Evolutionary conservation across 164 flowering plant genomes (phyloP).

Genomic region (Akebia trifoliata): DNA sequence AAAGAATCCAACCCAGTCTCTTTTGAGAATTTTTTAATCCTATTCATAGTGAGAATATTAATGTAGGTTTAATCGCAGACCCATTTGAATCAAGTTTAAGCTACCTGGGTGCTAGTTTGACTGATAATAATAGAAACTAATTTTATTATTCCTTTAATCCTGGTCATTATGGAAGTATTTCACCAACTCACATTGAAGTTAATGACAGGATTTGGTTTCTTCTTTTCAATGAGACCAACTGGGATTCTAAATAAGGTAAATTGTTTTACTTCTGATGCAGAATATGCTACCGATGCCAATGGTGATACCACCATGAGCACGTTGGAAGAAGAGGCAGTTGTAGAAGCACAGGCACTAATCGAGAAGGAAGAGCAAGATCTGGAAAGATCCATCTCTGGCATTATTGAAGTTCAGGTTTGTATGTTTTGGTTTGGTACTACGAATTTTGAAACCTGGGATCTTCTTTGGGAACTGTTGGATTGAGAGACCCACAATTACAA

Average conservation of each 20-base stretch:
- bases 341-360: slow-evolving; percentile 40
- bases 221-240: not conserved
- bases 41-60: no score
- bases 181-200: no score
- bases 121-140: no score
- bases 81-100: no score
- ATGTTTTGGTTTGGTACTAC: not conserved
- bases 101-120: no score
- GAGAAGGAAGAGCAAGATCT: slow-evolving; percentile 61
- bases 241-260: not conserved
- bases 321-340: slow-evolving; percentile 31
- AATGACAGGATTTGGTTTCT: not conserved
- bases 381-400: slow-evolving; percentile 52
- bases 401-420: slow-evolving; percentile 64
- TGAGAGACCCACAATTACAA: not conserved
- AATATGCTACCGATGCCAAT: slow-evolving; percentile 27
- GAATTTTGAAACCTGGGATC: no score
- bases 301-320: slow-evolving; percentile 18
- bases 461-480: not conserved
- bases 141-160: no score
- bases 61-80: no score
- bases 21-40: no score
- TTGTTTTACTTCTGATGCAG: slow-evolving; percentile 26
- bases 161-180: no score
- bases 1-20: no score